phyloP scores from a whole-genome alignment of 108 stramenopile species.

The Nitzschia sp. region DNA sequence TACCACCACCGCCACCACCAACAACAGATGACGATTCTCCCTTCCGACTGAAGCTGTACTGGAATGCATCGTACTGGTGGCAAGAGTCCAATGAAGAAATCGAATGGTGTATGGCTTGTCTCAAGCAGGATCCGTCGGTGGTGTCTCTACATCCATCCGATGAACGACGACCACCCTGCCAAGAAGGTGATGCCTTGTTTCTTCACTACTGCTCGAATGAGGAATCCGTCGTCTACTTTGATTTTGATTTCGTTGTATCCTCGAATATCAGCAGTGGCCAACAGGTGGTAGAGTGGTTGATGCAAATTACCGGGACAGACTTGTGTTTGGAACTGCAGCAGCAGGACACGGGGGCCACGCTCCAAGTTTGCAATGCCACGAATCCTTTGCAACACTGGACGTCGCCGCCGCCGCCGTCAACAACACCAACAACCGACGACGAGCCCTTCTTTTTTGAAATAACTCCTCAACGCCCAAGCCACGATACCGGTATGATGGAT shows the following conservation, averaged over 20 bases:
- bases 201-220: constrained; percentile 1
- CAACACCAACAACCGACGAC: too few relatives aligned
- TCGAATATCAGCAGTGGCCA: background rate
- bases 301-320: background rate
- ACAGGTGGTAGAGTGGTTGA: background rate
- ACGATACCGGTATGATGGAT: too few relatives aligned
- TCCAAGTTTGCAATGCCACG: background rate
- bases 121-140: background rate
- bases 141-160: background rate
- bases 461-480: too few relatives aligned
- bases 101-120: constrained; percentile 48
- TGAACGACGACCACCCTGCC: background rate
- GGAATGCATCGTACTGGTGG: constrained; percentile 43
- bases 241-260: background rate
- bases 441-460: too few relatives aligned
- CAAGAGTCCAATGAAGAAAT: constrained; percentile 43
- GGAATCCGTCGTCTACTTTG: background rate
- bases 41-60: constrained; percentile 22
- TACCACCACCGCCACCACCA: background rate
- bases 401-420: background rate
- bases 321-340: constrained; percentile 16
- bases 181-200: background rate
- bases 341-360: background rate
- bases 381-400: constrained; percentile 7
- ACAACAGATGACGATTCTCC: background rate